Evolutionary conservation across 352 stramenopile genomes (phyloP).

Genomic region (Hyaloperonospora brassicae): DNA sequence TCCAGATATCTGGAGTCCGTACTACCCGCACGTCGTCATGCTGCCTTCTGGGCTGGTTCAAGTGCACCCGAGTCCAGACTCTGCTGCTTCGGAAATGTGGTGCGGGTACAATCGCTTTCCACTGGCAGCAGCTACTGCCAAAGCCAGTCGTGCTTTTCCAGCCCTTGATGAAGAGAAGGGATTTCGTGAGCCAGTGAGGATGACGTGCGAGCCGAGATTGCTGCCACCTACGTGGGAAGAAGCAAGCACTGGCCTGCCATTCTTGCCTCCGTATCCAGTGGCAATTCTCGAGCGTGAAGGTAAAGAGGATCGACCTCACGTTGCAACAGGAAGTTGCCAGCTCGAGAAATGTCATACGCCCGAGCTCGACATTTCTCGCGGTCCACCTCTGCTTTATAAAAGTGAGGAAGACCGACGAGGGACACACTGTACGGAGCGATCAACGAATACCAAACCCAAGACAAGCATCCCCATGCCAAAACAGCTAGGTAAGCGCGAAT

Average conservation of each 20-base stretch:
- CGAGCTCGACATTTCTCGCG: slow-evolving; percentile 6
- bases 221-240: slow-evolving; percentile 62
- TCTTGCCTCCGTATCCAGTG: slow-evolving; percentile 54
- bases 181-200: not conserved
- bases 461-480: slow-evolving; percentile 4
- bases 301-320: slow-evolving; percentile 27
- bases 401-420: slow-evolving; percentile 14
- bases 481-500: slow-evolving; percentile 16
- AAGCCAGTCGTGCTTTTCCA: not conserved
- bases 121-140: slow-evolving; percentile 15
- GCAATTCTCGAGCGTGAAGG: slow-evolving; percentile 28
- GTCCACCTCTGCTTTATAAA: slow-evolving; percentile 4
- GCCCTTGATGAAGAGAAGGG: not conserved
- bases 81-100: slow-evolving; percentile 21
- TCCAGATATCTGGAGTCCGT: slow-evolving; percentile 35
- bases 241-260: slow-evolving; percentile 34
- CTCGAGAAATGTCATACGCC: slow-evolving; percentile 22
- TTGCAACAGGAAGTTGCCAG: slow-evolving; percentile 10
- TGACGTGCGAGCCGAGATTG: slow-evolving; percentile 20
- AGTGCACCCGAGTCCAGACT: slow-evolving; percentile 24
- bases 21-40: slow-evolving; percentile 51
- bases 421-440: slow-evolving; percentile 17
- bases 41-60: slow-evolving; percentile 46
- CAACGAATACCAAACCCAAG: not conserved
- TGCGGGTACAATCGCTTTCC: slow-evolving; percentile 53